Base-by-base conservation (phyloP, 257 asterid genomes). In the Parsonsia alboflavescens region DNA sequence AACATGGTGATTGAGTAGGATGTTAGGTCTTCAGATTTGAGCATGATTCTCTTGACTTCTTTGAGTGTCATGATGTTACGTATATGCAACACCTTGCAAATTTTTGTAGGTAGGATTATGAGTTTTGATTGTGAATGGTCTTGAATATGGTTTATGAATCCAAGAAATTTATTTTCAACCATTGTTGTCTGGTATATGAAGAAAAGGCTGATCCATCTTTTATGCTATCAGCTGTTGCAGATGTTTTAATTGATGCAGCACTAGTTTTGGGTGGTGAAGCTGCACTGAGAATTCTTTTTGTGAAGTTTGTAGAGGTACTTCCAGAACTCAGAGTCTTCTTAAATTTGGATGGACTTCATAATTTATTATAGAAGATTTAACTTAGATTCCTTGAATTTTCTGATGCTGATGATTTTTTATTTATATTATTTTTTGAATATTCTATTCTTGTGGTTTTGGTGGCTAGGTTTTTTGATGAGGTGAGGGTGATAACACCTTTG, bases 191-290 rank as follows among this genome's bases (percentile, higher is more conserved):
- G 15, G 24, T 63, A 45, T 44, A 21, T 63, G 62, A 46, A 39
- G 64, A 26, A 45, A n/a, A 54, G 71, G 50, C 86, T 80, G 78
- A 79, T 76, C 33, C 61, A 71, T 79, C 70, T 77, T 61, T 81
- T 76, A 72, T 82, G 74, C 78, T 87, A 71, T 84, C 97, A 95
- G 99, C 99, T 83, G 96, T 95, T 70, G 97, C 97, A 39, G 99
- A 90, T 84, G 96, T 91, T 84, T 91, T 95, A 78, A 89, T 95
- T 79, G 97, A 92, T 84, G 99, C 97, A 63, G 96, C 97, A 75
- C 81, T 95, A 75, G 96, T 92, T 72, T 83, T 95, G 85, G 99
- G 99, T 58, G 99, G 99, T 39, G 97, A 95, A 84, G 89, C 88
- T 70, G 77, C 98, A 10, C 82, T 92, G 80, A 88, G 84, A 86